Conservation (phyloP, 2,329 filamentous ascomycete species). For the Aspergillus tanneri region DNA sequence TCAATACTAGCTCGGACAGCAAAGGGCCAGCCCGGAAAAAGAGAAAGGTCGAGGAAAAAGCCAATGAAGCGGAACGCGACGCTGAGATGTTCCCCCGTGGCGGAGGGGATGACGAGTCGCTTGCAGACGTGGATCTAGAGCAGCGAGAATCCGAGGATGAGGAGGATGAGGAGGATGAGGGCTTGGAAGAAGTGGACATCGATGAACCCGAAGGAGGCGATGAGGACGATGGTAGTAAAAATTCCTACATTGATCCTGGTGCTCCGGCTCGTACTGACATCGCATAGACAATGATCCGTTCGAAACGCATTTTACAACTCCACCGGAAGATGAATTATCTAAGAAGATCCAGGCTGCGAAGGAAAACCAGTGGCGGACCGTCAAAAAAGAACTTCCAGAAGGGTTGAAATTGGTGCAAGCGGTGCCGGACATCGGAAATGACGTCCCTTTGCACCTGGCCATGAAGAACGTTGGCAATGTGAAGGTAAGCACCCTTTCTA, state of each 20-base stretch:
- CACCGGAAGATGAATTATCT: constrained; percentile 61
- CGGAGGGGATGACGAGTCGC: constrained; percentile 29
- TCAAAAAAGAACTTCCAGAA: constrained; percentile 39
- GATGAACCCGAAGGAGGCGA: constrained; percentile 31
- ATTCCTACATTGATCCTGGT: neutral
- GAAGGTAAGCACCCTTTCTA: constrained; percentile 30
- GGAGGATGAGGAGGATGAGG: constrained; percentile 41
- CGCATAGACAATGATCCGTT: constrained; percentile 68
- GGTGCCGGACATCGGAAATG: constrained; percentile 31
- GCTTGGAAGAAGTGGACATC: constrained; percentile 40
- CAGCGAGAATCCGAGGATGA: constrained; percentile 51
- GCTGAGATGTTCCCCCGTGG: constrained; percentile 23
- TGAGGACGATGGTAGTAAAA: constrained; percentile 37
- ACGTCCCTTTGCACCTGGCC: constrained; percentile 27
- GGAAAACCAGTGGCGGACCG: constrained; percentile 50
- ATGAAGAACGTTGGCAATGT: constrained; percentile 34
- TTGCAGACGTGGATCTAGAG: constrained; percentile 47
- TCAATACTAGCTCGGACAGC: constrained; percentile 45
- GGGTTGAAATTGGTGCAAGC: constrained; percentile 32
- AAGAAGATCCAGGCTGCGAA: constrained; percentile 50
- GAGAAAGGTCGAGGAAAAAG: constrained; percentile 50
- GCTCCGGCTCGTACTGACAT: constrained; percentile 38
- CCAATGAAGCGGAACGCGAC: constrained; percentile 25
- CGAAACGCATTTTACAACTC: constrained; percentile 72
- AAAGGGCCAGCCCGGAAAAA: constrained; percentile 52